Evolutionary conservation across 805 yeast species (phyloP).

Genomic region (Cephaloascus fragrans): DNA sequence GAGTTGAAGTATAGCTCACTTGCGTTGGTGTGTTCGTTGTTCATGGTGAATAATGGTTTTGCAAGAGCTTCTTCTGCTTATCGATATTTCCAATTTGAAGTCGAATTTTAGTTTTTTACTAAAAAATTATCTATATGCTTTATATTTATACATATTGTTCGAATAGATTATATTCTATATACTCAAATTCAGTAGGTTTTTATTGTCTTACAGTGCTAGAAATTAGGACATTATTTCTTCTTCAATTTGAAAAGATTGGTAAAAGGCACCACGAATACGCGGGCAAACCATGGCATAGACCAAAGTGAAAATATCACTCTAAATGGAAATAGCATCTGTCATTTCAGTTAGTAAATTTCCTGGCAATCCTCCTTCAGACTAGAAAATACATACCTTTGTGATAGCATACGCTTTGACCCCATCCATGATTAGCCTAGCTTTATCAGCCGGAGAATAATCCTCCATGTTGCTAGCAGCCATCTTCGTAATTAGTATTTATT

Average conservation of each 20-base stretch:
- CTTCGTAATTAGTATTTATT: no score
- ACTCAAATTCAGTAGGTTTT: no score
- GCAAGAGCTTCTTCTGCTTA: no score
- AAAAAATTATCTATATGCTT: no score
- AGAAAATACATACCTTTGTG: slow-evolving; percentile 33
- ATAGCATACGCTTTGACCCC: slow-evolving; percentile 71
- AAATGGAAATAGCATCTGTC: slow-evolving; percentile 37
- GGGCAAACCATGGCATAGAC: slow-evolving; percentile 51
- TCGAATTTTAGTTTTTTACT: no score
- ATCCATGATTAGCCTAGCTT: slow-evolving; percentile 47
- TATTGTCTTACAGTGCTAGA: no score
- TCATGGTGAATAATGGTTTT: no score
- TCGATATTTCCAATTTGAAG: no score
- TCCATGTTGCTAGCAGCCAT: slow-evolving; percentile 8
- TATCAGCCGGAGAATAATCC: slow-evolving; percentile 33
- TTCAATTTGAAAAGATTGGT: slow-evolving; percentile 12
- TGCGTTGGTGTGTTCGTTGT: background rate
- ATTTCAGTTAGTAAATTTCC: slow-evolving; percentile 4
- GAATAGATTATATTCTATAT: no score
- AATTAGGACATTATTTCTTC: no score
- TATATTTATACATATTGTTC: no score
- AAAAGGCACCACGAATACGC: slow-evolving; percentile 38
- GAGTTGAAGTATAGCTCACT: background rate
- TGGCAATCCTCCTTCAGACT: background rate
- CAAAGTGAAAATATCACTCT: slow-evolving; percentile 40